phyloP scores from a whole-genome alignment of 495 filamentous ascomycete species.

The Penicillium argentinense region DNA sequence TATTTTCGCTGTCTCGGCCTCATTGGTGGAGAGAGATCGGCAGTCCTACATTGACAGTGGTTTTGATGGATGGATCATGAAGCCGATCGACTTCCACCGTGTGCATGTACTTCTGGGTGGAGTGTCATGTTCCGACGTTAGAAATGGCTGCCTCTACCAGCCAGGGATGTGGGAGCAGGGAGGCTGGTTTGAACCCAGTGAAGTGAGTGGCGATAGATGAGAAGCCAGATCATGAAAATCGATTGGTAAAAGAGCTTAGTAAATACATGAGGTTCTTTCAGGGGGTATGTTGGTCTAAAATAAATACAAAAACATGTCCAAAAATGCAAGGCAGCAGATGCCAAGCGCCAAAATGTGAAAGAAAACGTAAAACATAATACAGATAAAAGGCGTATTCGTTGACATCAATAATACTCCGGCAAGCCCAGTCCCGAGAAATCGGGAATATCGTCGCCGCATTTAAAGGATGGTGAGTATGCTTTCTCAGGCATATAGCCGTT shows the following conservation, averaged over 20 bases:
- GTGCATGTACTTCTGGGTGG: slow-evolving; percentile 60
- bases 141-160: slow-evolving; percentile 53
- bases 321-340: no score
- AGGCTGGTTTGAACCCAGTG: slow-evolving; percentile 60
- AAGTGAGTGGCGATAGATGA: background rate
- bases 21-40: slow-evolving; percentile 66
- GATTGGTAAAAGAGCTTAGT: background rate
- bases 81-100: slow-evolving; percentile 74
- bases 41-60: slow-evolving; percentile 69
- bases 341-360: no score
- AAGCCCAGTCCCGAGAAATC: slow-evolving; percentile 61
- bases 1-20: slow-evolving; percentile 86
- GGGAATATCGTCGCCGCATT: slow-evolving; percentile 68
- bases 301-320: no score
- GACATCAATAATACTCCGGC: slow-evolving; percentile 67
- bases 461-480: slow-evolving; percentile 73
- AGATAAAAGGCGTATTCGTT: background rate
- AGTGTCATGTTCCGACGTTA: slow-evolving; percentile 47
- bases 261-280: background rate
- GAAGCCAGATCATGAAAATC: background rate
- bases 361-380: background rate
- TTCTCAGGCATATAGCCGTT: slow-evolving; percentile 81
- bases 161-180: slow-evolving; percentile 70
- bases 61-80: slow-evolving; percentile 88
- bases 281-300: background rate